A percentile compares a stretch with the other conserved stretches of the same genome.
Evolutionary conservation across 768 basidiomycete species (phyloP).

Genomic region (Termitomyces sp.): DNA sequence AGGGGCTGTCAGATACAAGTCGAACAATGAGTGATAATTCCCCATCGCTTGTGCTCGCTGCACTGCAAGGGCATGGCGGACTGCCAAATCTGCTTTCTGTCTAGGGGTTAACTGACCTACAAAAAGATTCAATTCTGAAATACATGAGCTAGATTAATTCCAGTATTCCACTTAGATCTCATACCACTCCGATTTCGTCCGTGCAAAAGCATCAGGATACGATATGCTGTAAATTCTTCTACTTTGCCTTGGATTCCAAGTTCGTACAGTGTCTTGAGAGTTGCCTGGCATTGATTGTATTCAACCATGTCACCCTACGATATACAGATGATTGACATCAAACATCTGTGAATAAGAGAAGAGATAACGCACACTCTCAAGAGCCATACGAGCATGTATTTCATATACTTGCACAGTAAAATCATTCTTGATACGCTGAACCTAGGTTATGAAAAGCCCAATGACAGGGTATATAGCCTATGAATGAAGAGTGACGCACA

Average conservation of each 20-base stretch:
- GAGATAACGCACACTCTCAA: slow-evolving; percentile 62
- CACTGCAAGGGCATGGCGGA: slow-evolving; percentile 85
- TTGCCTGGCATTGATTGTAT: slow-evolving; percentile 96
- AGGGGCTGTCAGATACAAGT: slow-evolving; percentile 74
- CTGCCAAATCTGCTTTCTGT: slow-evolving; percentile 78
- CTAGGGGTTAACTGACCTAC: slow-evolving; percentile 95
- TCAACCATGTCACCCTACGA: slow-evolving; percentile 92
- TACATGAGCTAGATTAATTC: neutral
- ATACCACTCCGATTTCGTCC: slow-evolving; percentile 90
- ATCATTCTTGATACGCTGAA: slow-evolving; percentile 97
- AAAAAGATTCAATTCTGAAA: slow-evolving; percentile 86
- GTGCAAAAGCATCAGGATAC: slow-evolving; percentile 92
- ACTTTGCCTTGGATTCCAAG: slow-evolving; percentile 88
- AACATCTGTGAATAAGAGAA: neutral
- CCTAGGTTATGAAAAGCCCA: slow-evolving; percentile 40
- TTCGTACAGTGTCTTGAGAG: slow-evolving; percentile 85
- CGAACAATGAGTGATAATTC: slow-evolving; percentile 93
- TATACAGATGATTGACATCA: neutral
- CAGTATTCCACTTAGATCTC: slow-evolving; percentile 13
- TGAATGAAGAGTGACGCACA: slow-evolving; percentile 43
- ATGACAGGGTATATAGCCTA: slow-evolving; percentile 19
- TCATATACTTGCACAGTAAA: slow-evolving; percentile 98
- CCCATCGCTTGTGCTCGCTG: slow-evolving; percentile 86
- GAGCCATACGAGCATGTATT: slow-evolving; percentile 95
- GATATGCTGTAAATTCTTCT: slow-evolving; percentile 96